Percentiles rank a stretch among this genome's conserved stretches.
Evolutionary conservation across 805 yeast genomes (phyloP).

Genomic region (Metschnikowia anglica): DNA sequence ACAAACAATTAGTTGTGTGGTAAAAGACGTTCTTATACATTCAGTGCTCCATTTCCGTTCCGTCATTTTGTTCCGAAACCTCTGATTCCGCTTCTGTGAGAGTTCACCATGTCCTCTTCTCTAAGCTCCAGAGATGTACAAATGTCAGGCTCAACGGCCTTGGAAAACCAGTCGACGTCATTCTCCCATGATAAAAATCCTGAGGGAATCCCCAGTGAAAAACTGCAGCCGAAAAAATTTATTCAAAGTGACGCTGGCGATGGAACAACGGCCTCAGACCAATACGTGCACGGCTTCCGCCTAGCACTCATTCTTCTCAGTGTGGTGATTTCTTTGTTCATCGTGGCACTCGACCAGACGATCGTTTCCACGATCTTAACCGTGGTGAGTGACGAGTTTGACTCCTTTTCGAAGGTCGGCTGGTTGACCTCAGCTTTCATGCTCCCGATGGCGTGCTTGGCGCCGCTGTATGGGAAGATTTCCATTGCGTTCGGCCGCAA

Average conservation of each 20-base stretch:
- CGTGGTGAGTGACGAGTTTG: constrained; percentile 49
- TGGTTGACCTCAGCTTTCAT: constrained; percentile 60
- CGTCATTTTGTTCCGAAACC: not conserved
- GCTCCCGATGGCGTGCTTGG: constrained; percentile 52
- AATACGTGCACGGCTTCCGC: constrained; percentile 30
- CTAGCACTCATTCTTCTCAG: constrained; percentile 28
- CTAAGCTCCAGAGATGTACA: not conserved
- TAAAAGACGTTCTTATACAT: not conserved
- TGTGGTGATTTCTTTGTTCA: constrained; percentile 32
- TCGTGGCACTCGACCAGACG: constrained; percentile 58
- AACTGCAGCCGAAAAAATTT: constrained; percentile 6
- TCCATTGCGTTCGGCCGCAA: constrained; percentile 60
- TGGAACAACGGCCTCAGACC: constrained; percentile 39
- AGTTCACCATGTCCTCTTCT: not conserved
- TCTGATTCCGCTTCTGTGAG: not conserved
- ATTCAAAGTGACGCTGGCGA: constrained; percentile 42
- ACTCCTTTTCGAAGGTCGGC: constrained; percentile 50
- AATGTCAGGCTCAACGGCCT: not conserved
- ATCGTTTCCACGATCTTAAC: constrained; percentile 53
- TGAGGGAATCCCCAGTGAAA: not conserved
- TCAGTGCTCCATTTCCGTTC: not conserved
- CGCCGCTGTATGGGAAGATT: constrained; percentile 58
- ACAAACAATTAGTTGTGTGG: not conserved
- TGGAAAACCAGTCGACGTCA: not conserved
- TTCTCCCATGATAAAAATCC: not conserved